Conservation (phyloP, 1,139 yeast genomes). For the Candida sojae region DNA sequence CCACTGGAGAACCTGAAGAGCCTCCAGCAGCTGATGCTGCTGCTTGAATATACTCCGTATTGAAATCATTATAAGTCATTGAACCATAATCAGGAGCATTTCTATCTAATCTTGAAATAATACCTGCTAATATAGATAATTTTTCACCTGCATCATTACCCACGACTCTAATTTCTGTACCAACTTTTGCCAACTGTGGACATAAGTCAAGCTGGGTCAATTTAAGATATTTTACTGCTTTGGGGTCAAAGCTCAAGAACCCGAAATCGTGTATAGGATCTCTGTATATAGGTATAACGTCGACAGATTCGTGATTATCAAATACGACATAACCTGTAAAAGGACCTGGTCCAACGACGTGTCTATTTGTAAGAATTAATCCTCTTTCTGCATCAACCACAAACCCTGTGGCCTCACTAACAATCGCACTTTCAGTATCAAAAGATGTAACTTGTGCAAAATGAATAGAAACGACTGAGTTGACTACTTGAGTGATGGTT, state of each 20-base stretch:
- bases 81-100: slow-evolving; percentile 95
- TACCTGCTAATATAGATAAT: slow-evolving; percentile 83
- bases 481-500: slow-evolving; percentile 80
- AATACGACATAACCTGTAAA: slow-evolving; percentile 88
- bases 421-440: slow-evolving; percentile 81
- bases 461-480: slow-evolving; percentile 86
- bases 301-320: slow-evolving; percentile 93
- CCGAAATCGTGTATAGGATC: slow-evolving; percentile 91
- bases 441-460: slow-evolving; percentile 85
- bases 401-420: slow-evolving; percentile 92
- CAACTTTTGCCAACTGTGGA: slow-evolving; percentile 85
- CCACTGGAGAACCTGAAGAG: slow-evolving; percentile 94
- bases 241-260: slow-evolving; percentile 74
- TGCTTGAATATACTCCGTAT: slow-evolving; percentile 94
- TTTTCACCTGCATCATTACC: slow-evolving; percentile 98
- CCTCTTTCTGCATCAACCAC: slow-evolving; percentile 87
- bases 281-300: slow-evolving; percentile 77
- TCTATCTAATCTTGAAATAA: slow-evolving; percentile 86
- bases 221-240: slow-evolving; percentile 69
- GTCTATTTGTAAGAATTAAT: slow-evolving; percentile 85
- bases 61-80: slow-evolving; percentile 89
- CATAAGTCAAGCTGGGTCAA: slow-evolving; percentile 65
- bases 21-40: slow-evolving; percentile 97
- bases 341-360: slow-evolving; percentile 95
- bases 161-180: slow-evolving; percentile 89